Evolutionary conservation across 768 basidiomycete genomes (phyloP), one percentile per base, ranked within the genome.

Genomic region (Gautieria morchelliformis): DNA sequence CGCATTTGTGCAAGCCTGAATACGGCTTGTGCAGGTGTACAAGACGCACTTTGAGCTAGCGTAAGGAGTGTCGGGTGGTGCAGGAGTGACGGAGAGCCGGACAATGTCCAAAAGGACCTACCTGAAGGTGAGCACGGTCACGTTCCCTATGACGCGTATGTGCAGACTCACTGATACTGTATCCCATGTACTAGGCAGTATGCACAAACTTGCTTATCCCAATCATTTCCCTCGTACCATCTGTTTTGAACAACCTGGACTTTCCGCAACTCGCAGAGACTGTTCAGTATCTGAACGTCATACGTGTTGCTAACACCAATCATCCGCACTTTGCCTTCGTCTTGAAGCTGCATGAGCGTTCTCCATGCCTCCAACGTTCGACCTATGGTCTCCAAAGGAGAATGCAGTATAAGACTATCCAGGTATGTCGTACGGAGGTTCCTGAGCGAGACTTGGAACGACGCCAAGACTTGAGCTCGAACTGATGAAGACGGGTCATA

Each of bases 71-170:
- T 65, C 0, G 76, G 78, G 64, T 83, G 77, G 4, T 66, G 54
- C 5, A 90, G 71, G 9, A 91, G 71, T 15, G 65, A 72, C 4
- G 88, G 84, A 3, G 88, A 87, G n/a, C 88, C 86, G 1, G 85
- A 78, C 22, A 93, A 70, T 22, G 91, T 92, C 90, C 91, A 92
- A 68, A 93, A 92, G 15, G 89, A 89, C 63, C 89, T 89, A 62
- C n/a, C n/a, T 27, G 46, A 44, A 48, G 19, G 40, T 47, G 9
- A 44, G 46, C 14, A 15, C 30, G 5, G 8, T 22, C 8, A 44
- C 35, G 20, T 17, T 9, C 19, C 35, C 33, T 33, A 56, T 63
- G 63, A 24, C 1, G 5, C 27, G 27, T 27, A 27, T 27, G 27
- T 27, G n/a, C n/a, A 27, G 27, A 63, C 68, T 39, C 61, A 90